Evolutionary conservation across 768 basidiomycete species (phyloP).

Genomic region (Mycena galericulata): DNA sequence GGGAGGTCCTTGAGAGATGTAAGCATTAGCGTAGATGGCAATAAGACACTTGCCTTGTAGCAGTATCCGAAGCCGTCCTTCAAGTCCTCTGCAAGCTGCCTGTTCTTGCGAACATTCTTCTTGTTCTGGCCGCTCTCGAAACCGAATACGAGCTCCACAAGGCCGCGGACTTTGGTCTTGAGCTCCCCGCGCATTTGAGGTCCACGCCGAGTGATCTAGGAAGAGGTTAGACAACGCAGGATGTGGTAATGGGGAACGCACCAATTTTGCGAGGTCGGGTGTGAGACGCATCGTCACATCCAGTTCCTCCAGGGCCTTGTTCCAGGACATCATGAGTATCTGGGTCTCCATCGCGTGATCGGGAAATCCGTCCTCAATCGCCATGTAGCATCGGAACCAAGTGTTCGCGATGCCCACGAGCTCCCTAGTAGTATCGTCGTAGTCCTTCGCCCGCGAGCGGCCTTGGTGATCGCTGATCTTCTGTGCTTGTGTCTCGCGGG

Average conservation of each 20-base stretch:
- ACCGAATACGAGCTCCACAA: conserved; percentile 37
- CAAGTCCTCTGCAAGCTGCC: conserved; percentile 34
- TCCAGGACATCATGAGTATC: conserved; percentile 30
- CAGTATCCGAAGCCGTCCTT: conserved; percentile 33
- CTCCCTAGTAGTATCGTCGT: conserved; percentile 34
- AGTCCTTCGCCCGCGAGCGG: conserved; percentile 33
- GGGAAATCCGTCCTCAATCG: conserved; percentile 38
- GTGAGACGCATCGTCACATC: conserved; percentile 19
- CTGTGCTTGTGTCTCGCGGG: not conserved
- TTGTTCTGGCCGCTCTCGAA: conserved; percentile 36
- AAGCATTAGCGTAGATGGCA: not conserved
- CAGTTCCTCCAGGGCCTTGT: conserved; percentile 25
- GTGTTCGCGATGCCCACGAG: conserved; percentile 35
- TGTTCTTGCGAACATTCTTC: conserved; percentile 35
- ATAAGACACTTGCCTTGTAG: conserved; percentile 34
- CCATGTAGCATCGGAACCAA: conserved; percentile 36
- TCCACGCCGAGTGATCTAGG: conserved; percentile 30
- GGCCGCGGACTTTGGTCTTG: conserved; percentile 29
- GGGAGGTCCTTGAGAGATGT: not conserved
- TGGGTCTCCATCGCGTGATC: conserved; percentile 28
- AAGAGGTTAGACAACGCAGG: not conserved
- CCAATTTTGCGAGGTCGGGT: conserved; percentile 34
- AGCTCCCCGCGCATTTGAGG: conserved; percentile 37
- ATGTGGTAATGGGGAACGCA: conserved; percentile 10
- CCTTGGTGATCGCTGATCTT: conserved; percentile 8